Conservation (phyloP, 768 basidiomycete genomes). For the Auriscalpium orientale region DNA sequence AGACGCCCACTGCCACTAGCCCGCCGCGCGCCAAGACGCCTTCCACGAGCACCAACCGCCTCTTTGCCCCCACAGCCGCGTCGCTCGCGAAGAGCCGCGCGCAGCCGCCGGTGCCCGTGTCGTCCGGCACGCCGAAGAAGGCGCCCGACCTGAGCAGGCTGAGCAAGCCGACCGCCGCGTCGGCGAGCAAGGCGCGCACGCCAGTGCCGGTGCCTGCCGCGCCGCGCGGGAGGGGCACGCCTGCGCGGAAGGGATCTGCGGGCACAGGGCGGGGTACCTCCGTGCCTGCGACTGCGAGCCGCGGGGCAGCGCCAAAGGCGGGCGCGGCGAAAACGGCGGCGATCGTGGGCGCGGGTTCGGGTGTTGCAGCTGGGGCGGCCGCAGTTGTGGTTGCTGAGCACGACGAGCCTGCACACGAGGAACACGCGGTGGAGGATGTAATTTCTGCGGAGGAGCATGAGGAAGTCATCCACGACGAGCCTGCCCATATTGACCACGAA, state of each 20-base stretch:
- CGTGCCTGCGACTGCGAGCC: conserved; percentile 18
- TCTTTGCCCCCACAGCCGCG: conserved; percentile 80
- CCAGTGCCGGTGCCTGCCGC: conserved; percentile 14
- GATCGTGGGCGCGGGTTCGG: conserved; percentile 15
- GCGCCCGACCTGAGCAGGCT: conserved; percentile 52
- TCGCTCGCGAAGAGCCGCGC: conserved; percentile 67
- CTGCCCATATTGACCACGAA: conserved; percentile 6
- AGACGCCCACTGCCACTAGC: conserved; percentile 39
- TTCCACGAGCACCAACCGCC: conserved; percentile 35
- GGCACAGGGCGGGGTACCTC: conserved; percentile 10
- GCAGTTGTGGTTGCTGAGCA: conserved; percentile 17
- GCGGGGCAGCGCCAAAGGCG: conserved; percentile 21
- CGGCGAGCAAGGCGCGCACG: conserved; percentile 54
- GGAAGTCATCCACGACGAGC: conserved; percentile 2
- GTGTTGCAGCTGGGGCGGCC: conserved; percentile 11
- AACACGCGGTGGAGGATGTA: not conserved
- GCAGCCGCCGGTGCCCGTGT: conserved; percentile 38
- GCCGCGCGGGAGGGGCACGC: conserved; percentile 23
- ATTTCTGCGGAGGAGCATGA: conserved; percentile 7
- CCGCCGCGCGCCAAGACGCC: conserved; percentile 29
- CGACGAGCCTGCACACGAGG: conserved; percentile 8
- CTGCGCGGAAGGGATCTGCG: conserved; percentile 7
- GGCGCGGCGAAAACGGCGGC: conserved; percentile 16
- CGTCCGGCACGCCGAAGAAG: conserved; percentile 47
- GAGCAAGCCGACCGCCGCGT: conserved; percentile 79